phyloP scores from a whole-genome alignment of 768 basidiomycete genomes.

The Gloeopeniophorella convolvens region DNA sequence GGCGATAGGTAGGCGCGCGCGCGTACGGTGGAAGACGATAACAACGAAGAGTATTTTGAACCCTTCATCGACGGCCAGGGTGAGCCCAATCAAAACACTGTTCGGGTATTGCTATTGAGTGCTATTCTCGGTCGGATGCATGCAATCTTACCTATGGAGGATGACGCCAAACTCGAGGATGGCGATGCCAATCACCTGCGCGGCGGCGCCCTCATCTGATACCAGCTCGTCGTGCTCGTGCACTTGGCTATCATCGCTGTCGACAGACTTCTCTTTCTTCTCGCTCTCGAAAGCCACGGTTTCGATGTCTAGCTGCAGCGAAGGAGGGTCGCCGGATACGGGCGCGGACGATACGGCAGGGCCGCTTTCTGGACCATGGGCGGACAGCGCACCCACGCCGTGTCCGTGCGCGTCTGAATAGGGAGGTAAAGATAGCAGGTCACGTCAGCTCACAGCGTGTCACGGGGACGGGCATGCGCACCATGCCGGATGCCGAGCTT shows the following conservation, averaged over 20 bases:
- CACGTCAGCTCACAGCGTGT: not conserved
- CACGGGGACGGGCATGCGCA: slow-evolving; percentile 25
- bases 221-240: slow-evolving; percentile 29
- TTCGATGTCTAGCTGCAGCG: slow-evolving; percentile 3
- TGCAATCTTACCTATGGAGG: slow-evolving; percentile 55
- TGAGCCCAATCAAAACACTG: slow-evolving; percentile 82
- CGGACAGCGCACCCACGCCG: slow-evolving; percentile 47
- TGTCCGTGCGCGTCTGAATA: slow-evolving; percentile 62
- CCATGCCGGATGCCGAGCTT: slow-evolving; percentile 60
- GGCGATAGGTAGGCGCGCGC: not conserved
- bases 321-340: not conserved
- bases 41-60: slow-evolving; percentile 90
- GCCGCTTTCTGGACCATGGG: slow-evolving; percentile 61
- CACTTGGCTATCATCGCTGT: slow-evolving; percentile 27
- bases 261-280: not conserved
- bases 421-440: not conserved
- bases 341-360: not conserved
- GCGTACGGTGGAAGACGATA: slow-evolving; percentile 85
- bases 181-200: slow-evolving; percentile 80
- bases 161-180: slow-evolving; percentile 94
- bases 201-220: slow-evolving; percentile 27
- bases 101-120: not conserved
- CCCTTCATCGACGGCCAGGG: slow-evolving; percentile 77
- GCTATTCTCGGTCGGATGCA: not conserved
- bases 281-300: not conserved